phyloP scores from a whole-genome alignment of 257 asterid species.

The Solanum pinnatisectum region DNA sequence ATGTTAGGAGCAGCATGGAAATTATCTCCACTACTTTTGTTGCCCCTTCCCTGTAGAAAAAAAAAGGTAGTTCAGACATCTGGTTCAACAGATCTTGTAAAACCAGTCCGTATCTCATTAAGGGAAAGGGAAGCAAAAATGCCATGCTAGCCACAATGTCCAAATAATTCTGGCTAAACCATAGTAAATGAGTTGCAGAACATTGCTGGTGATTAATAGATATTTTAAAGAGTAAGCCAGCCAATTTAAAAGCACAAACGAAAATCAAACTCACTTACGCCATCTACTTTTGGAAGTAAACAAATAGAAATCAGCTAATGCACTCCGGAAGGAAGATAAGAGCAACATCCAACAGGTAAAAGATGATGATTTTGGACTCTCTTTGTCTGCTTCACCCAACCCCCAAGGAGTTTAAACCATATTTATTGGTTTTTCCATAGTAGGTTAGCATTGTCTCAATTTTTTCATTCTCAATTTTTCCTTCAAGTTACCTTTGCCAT shows the following conservation, averaged over 20 bases:
- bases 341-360: background rate
- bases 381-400: background rate
- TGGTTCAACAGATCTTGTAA: background rate
- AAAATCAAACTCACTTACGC: background rate
- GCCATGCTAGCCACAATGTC: background rate
- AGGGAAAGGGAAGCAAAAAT: background rate
- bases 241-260: background rate
- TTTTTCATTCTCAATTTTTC: background rate
- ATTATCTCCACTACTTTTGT: constrained; percentile 91
- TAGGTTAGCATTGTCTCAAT: background rate
- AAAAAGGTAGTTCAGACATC: background rate
- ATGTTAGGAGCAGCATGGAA: constrained; percentile 99
- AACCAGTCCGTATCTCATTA: background rate
- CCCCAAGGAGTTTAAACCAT: background rate
- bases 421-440: background rate
- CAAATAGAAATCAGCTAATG: background rate
- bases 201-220: background rate
- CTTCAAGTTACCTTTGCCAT: background rate
- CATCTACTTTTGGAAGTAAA: background rate
- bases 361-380: background rate
- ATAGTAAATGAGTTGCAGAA: background rate
- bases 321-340: background rate
- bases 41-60: constrained; percentile 74
- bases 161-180: background rate
- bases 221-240: background rate